These are phyloP conservation scores for Lecanicillium sp. DNA, from an alignment of 2,329 filamentous ascomycete genomes.

Conservation along the genomic window DNA sequence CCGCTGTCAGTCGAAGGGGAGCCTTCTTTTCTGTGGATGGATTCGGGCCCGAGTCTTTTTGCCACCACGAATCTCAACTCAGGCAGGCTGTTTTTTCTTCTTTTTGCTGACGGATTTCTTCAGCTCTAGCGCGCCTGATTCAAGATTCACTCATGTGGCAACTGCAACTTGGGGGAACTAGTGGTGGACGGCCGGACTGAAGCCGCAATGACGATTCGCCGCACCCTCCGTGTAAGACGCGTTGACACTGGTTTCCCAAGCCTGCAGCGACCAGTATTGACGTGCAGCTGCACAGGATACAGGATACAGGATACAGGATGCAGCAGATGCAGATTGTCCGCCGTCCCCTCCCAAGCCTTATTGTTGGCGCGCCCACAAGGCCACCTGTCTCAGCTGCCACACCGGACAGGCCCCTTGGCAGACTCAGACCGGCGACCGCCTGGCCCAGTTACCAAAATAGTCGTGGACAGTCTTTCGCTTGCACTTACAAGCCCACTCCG, in stretches of 20 bases:
- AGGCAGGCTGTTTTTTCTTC: neutral
- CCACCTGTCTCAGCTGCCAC: constrained; percentile 3
- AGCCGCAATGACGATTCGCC: neutral
- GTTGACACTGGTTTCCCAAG: constrained; percentile 1
- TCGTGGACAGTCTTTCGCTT: neutral
- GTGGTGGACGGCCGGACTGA: neutral
- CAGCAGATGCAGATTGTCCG: too few species aligned
- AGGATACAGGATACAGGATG: too few species aligned
- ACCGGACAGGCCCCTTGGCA: neutral
- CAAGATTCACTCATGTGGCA: too few species aligned
- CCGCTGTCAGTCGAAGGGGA: constrained; percentile 1
- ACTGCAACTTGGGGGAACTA: neutral
- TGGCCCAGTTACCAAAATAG: constrained; percentile 6
- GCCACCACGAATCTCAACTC: too few species aligned
- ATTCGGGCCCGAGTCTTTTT: constrained; percentile 1
- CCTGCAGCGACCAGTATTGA: constrained; percentile 8
- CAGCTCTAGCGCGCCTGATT: constrained; percentile 1
- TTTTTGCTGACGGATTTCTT: neutral
- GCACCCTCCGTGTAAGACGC: constrained; percentile 9
- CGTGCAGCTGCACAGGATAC: constrained; percentile 8
- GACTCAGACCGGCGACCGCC: neutral
- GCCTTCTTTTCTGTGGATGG: neutral
- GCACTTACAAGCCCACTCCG: constrained; percentile 1
- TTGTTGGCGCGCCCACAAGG: constrained; percentile 3
- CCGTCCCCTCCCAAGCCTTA: neutral